Base-by-base conservation (phyloP, 2,329 filamentous ascomycete genomes). In the Aureobasidium sp. region DNA sequence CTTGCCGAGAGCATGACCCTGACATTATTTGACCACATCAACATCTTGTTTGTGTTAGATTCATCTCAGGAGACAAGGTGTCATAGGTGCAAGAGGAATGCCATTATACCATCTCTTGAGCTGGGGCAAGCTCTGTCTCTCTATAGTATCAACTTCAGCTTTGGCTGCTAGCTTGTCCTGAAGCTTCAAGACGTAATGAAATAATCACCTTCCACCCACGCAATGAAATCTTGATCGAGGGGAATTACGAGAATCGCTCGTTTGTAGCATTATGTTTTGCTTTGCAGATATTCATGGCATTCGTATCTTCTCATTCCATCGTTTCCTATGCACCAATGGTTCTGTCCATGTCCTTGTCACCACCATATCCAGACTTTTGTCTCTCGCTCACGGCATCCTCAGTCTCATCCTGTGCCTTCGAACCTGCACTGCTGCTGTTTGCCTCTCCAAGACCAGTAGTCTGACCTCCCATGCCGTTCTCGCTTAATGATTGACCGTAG, bases 401-500 rank as follows among this genome's bases (percentile, higher is more conserved):
- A 65, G 30, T 49, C 62, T 57, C 63, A 34, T 49, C 42, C 29
- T 39, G 39, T 29, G 50, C 62, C 77, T 68, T 74, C 75, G 70
- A 76, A 69, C 61, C 65, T 55, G 41, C 61, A 66, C 73, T 75
- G 71, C 74, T 78, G 69, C 68, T 74, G 66, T 62, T 73, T 68
- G 66, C 73, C 62, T 63, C 71, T 63, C 68, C 74, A 45, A 63
- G 73, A 30, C 72, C 74, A 36, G 71, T 73, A 41, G 82, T 84
- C 72, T 78, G 74, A 7, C 80, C 81, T 37, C 82, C 83, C 69
- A 81, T 77, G 2, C 82, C 83, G 32, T 80, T 70, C 68, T 84
- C 81, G 39, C 78, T 79, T 42, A 85, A 82, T 6, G 76, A 75
- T 70, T 85, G 79, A 7, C 83, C 83, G 65, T 81, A 83, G 45